Percentiles rank a stretch among this genome's conserved stretches.
These are phyloP conservation scores for Thelonectria olida DNA, from an alignment of 2,329 filamentous ascomycete species.

Conservation along the genomic window DNA sequence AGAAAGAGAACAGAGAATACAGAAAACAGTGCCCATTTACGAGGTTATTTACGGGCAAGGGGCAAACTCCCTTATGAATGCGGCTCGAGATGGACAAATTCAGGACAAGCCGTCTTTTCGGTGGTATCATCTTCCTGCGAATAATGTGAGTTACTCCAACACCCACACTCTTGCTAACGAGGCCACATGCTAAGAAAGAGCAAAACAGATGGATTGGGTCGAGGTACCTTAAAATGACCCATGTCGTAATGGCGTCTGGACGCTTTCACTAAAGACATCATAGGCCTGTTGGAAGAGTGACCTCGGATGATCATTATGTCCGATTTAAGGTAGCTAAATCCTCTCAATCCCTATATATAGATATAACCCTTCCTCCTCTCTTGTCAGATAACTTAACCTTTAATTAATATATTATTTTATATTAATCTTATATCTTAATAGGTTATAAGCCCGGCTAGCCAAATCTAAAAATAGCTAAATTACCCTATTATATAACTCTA, in stretches of 20 bases:
- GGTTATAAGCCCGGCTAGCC: too few species aligned
- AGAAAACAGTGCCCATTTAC: constrained; percentile 9
- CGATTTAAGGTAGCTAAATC: too few species aligned
- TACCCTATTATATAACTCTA: too few species aligned
- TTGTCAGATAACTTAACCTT: too few species aligned
- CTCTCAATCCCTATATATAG: too few species aligned
- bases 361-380: too few species aligned
- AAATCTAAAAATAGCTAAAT: too few species aligned
- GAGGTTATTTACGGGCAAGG: constrained; percentile 13
- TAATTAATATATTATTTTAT: too few species aligned
- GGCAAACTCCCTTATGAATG: constrained; percentile 4
- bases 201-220: constrained; percentile 14
- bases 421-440: too few species aligned
- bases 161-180: background rate
- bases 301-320: too few species aligned
- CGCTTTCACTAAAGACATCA: background rate
- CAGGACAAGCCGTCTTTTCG: constrained; percentile 4
- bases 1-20: constrained; percentile 9
- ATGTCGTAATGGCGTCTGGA: background rate
- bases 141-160: constrained; percentile 4
- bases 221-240: constrained; percentile 3
- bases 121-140: constrained; percentile 18
- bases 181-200: background rate
- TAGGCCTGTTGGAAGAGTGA: too few species aligned
- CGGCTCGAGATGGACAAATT: background rate